Conservation (phyloP, 75 land plant genomes). For the Cunninghamia lanceolata region DNA sequence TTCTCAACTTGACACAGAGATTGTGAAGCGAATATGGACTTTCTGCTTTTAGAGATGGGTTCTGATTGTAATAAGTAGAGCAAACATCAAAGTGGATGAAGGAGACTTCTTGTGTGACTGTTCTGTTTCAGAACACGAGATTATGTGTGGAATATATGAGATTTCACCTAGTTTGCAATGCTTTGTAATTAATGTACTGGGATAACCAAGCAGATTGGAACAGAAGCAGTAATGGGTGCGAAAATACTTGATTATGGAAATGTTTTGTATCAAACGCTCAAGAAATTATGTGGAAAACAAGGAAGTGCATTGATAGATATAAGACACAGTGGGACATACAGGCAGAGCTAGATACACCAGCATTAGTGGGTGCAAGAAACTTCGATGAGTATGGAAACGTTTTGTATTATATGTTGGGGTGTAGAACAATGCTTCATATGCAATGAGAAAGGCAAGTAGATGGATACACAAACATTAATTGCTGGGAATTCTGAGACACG, state of each 20-base stretch:
- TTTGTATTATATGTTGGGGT: neutral
- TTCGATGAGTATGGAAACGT: neutral
- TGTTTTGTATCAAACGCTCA: too few relatives aligned
- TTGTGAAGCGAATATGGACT: neutral
- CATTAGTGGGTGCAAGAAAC: neutral
- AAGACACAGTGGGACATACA: neutral
- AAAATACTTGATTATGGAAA: neutral
- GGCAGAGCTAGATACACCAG: neutral
- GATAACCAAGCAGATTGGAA: neutral
- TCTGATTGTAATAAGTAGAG: neutral
- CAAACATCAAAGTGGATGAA: neutral
- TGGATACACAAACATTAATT: neutral
- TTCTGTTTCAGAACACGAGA: too few relatives aligned
- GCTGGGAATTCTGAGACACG: neutral
- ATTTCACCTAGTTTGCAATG: neutral
- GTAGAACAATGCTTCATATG: neutral
- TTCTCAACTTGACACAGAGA: neutral
- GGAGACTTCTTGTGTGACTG: neutral
- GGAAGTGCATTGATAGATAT: too few relatives aligned
- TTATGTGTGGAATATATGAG: neutral
- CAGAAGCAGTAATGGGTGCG: neutral
- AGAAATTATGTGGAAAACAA: neutral
- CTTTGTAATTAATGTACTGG: neutral
- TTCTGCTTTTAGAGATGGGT: neutral
- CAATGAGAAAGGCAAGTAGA: neutral